phyloP scores from a whole-genome alignment of 768 basidiomycete species.

The Russula ochroleuca region DNA sequence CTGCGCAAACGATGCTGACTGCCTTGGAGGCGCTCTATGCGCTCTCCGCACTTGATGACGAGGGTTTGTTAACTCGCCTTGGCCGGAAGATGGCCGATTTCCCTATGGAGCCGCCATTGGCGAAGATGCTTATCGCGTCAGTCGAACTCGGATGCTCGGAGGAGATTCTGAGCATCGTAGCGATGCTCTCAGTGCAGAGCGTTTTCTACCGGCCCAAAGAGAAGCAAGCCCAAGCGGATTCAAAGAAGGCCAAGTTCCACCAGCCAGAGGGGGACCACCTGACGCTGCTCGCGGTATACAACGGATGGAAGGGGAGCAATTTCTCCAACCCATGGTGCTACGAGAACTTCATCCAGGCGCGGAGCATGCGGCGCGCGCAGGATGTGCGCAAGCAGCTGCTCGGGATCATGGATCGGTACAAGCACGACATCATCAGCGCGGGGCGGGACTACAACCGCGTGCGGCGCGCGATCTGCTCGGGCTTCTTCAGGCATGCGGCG shows the following conservation, averaged over 20 bases:
- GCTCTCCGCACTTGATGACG: slow-evolving; percentile 92
- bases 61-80: slow-evolving; percentile 88
- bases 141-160: slow-evolving; percentile 98
- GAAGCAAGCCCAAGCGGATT: slow-evolving; percentile 98
- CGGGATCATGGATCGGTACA: slow-evolving; percentile 99
- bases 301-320: slow-evolving; percentile 95
- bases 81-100: slow-evolving; percentile 99
- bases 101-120: slow-evolving; percentile 93
- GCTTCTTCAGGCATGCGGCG: slow-evolving; percentile 96
- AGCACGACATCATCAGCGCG: slow-evolving; percentile 92
- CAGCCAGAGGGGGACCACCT: slow-evolving; percentile 97
- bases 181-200: slow-evolving; percentile 94
- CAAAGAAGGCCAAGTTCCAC: slow-evolving; percentile 99
- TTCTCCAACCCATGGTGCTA: slow-evolving; percentile 99
- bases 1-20: slow-evolving; percentile 93
- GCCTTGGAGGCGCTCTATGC: slow-evolving; percentile 94
- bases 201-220: slow-evolving; percentile 99
- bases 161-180: slow-evolving; percentile 94
- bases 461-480: slow-evolving; percentile 92
- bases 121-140: slow-evolving; percentile 97
- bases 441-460: slow-evolving; percentile 91
- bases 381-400: slow-evolving; percentile 96
- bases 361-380: slow-evolving; percentile 95
- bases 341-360: slow-evolving; percentile 97
- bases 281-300: slow-evolving; percentile 90